These are phyloP conservation scores for Bonia amplexicaulis DNA, from an alignment of 176 grass and related monocot genomes.

Conservation along the genomic window DNA sequence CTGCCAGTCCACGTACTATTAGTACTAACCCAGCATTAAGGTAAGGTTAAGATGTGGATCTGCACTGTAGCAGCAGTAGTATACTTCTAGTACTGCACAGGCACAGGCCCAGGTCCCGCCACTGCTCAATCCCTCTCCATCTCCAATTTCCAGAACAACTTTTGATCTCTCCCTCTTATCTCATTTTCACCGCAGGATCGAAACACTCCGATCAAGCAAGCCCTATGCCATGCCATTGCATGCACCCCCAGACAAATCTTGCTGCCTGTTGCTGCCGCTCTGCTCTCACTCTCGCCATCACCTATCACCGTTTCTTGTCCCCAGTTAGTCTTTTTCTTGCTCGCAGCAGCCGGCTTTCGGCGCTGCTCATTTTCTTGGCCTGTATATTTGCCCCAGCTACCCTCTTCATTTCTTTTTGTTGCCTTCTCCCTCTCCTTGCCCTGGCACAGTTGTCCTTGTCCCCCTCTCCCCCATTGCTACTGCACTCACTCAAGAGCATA, in stretches of 20 bases:
- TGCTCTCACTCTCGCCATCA: not conserved
- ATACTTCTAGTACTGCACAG: too few relatives aligned
- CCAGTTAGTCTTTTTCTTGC: not conserved
- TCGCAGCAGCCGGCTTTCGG: not conserved
- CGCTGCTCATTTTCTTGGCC: constrained; percentile 1
- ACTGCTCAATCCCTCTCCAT: too few relatives aligned
- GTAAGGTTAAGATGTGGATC: not conserved
- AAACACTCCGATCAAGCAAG: not conserved
- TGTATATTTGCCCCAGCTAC: not conserved
- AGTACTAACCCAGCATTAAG: not conserved
- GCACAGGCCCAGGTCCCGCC: not conserved
- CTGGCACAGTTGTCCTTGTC: not conserved
- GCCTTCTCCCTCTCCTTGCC: not conserved
- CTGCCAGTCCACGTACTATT: not conserved
- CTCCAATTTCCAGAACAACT: constrained; percentile 23
- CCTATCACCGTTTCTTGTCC: not conserved
- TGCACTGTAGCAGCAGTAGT: not conserved
- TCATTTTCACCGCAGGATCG: not conserved
- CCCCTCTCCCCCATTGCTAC: not conserved
- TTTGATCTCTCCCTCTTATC: not conserved
- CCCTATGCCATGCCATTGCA: not conserved
- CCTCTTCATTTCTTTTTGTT: not conserved
- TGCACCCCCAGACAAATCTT: not conserved
- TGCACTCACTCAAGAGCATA: not conserved
- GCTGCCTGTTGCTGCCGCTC: not conserved